These are phyloP conservation scores for Ceratobasidium sp. DNA, from an alignment of 1,284 basidiomycete species.

Conservation along the genomic window DNA sequence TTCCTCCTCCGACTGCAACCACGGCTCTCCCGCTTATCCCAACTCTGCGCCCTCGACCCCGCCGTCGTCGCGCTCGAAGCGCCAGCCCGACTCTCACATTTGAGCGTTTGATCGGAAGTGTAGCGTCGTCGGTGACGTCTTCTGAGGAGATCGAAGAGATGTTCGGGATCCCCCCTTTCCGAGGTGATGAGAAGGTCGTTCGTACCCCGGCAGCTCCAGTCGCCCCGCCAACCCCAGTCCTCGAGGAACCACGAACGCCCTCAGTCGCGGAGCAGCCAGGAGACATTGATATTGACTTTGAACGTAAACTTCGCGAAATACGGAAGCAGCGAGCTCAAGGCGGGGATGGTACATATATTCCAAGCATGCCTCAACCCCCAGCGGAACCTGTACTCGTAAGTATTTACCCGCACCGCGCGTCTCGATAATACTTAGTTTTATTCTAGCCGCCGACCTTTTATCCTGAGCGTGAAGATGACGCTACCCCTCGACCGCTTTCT, in stretches of 20 bases:
- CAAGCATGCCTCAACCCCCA: slow-evolving; percentile 31
- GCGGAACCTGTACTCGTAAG: slow-evolving; percentile 38
- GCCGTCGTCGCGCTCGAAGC: slow-evolving; percentile 43
- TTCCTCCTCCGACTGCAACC: slow-evolving; percentile 40
- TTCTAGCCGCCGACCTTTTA: slow-evolving; percentile 27
- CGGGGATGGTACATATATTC: slow-evolving; percentile 40
- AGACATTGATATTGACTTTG: slow-evolving; percentile 33
- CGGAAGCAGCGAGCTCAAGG: slow-evolving; percentile 24
- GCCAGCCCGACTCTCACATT: slow-evolving; percentile 46
- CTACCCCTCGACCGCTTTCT: slow-evolving; percentile 32
- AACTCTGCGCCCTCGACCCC: slow-evolving; percentile 32
- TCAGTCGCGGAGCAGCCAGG: slow-evolving; percentile 1
- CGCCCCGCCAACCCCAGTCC: slow-evolving; percentile 3
- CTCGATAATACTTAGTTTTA: no score
- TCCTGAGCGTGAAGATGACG: slow-evolving; percentile 40
- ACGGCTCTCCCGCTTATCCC: slow-evolving; percentile 34
- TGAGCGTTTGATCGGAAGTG: slow-evolving; percentile 24
- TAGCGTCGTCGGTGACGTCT: slow-evolving; percentile 15
- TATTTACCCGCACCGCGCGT: no score
- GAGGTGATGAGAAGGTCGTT: background rate
- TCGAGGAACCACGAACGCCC: slow-evolving; percentile 16
- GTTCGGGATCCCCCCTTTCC: slow-evolving; percentile 16
- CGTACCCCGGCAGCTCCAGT: slow-evolving; percentile 12
- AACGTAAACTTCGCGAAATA: slow-evolving; percentile 20
- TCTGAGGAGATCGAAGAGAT: slow-evolving; percentile 6